phyloP scores from a whole-genome alignment of 306 rosid species.

The Quercus mongolica region DNA sequence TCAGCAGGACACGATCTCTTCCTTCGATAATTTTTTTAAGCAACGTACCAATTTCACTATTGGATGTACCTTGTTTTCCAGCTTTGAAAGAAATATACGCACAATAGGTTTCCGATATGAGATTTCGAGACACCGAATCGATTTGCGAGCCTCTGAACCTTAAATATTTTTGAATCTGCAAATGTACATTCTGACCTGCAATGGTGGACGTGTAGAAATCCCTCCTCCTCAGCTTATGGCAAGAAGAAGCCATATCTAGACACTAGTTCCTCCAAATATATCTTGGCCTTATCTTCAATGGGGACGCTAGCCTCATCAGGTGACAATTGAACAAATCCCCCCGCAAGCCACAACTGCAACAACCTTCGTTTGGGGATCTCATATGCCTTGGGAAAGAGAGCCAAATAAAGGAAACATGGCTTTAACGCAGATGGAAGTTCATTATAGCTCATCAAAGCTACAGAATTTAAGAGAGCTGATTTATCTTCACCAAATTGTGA shows the following conservation, averaged over 20 bases:
- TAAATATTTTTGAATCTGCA: neutral
- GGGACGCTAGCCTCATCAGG: neutral
- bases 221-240: too few species aligned
- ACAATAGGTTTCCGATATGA: too few species aligned
- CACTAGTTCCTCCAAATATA: neutral
- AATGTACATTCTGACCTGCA: too few species aligned
- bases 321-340: neutral
- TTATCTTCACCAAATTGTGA: neutral
- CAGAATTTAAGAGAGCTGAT: neutral
- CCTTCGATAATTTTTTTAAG: too few species aligned
- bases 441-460: neutral
- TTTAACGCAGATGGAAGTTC: neutral
- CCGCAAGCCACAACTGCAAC: too few species aligned
- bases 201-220: too few species aligned
- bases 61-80: too few species aligned
- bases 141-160: constrained; percentile 14
- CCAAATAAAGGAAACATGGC: constrained; percentile 3
- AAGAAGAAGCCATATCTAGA: neutral
- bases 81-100: too few species aligned
- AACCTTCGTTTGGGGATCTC: too few species aligned
- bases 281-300: neutral
- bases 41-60: too few species aligned
- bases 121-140: neutral
- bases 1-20: too few species aligned
- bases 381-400: neutral